phyloP scores from a whole-genome alignment of 192 early-diverging fungal species.

The Linnemannia zychae region DNA sequence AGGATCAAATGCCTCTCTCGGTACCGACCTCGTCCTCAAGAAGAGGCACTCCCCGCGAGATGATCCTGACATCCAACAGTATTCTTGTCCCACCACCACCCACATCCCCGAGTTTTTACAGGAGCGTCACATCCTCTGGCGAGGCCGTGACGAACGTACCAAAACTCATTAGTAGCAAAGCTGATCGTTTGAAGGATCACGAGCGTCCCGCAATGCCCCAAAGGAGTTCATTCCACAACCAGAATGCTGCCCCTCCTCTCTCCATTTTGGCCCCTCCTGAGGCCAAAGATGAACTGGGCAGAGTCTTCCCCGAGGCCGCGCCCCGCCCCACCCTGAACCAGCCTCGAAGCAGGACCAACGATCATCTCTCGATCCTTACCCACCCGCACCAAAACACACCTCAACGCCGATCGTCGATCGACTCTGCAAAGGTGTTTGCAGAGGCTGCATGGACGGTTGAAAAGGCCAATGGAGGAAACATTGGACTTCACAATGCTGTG shows the following conservation, averaged over 20 bases:
- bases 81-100: conserved; percentile 12
- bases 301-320: conserved; percentile 54
- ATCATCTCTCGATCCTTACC: conserved; percentile 19
- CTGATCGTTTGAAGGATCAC: conserved; percentile 34
- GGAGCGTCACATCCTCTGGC: conserved; percentile 6
- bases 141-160: conserved; percentile 39
- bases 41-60: not conserved
- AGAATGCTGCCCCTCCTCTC: conserved; percentile 37
- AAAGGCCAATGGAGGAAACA: conserved; percentile 85
- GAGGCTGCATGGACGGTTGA: conserved; percentile 76
- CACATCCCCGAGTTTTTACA: conserved; percentile 28
- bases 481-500: conserved; percentile 95
- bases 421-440: conserved; percentile 55
- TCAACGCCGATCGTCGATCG: conserved; percentile 43
- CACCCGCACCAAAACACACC: conserved; percentile 5
- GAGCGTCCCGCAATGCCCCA: conserved; percentile 17
- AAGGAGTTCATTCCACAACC: conserved; percentile 59
- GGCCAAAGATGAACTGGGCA: conserved; percentile 22
- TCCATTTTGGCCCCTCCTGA: conserved; percentile 27
- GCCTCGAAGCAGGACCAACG: conserved; percentile 54
- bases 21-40: not conserved
- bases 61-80: conserved; percentile 21
- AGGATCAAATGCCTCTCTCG: conserved; percentile 1
- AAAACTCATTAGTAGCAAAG: conserved; percentile 37
- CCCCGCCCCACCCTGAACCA: conserved; percentile 38